A percentile compares a stretch with the other conserved stretches of the same genome.
Conservation (phyloP, 208 protist species). For the Leishmania major region DNA sequence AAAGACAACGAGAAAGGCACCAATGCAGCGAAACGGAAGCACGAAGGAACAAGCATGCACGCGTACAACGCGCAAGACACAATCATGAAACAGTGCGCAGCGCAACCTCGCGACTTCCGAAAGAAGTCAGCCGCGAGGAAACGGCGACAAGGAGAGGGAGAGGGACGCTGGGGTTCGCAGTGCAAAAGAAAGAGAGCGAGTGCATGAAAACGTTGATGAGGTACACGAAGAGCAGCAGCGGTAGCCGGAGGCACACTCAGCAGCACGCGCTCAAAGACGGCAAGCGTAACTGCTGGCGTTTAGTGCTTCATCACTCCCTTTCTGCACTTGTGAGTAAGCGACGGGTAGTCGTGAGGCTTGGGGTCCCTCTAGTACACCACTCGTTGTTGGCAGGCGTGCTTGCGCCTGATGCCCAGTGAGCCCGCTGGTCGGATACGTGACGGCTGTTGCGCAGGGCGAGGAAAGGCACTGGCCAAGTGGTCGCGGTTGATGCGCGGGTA, state of each 20-base stretch:
- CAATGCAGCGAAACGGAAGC: background rate
- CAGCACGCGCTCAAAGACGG: conserved; percentile 6
- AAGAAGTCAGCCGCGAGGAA: background rate
- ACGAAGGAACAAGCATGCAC: background rate
- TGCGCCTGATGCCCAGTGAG: conserved; percentile 1
- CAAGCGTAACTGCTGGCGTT: background rate
- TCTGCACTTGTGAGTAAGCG: background rate
- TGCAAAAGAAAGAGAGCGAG: background rate
- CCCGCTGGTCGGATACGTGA: conserved; percentile 8
- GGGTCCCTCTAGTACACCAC: conserved; percentile 5
- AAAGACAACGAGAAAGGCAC: background rate
- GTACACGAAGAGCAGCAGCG: background rate
- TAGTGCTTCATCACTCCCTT: background rate
- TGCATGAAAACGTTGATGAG: background rate
- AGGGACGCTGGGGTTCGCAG: background rate
- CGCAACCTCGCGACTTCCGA: background rate
- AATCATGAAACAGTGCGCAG: background rate
- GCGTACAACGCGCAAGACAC: background rate
- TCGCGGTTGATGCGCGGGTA: conserved; percentile 7
- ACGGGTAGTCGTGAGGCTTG: background rate
- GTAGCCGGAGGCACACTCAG: background rate
- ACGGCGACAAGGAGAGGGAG: background rate
- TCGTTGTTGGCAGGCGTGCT: conserved; percentile 2
- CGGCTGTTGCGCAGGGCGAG: background rate
- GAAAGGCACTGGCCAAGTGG: background rate